Percentiles rank a stretch among this genome's conserved stretches.
Conservation (phyloP, 2,329 filamentous ascomycete genomes). For the Xylaria sp. region DNA sequence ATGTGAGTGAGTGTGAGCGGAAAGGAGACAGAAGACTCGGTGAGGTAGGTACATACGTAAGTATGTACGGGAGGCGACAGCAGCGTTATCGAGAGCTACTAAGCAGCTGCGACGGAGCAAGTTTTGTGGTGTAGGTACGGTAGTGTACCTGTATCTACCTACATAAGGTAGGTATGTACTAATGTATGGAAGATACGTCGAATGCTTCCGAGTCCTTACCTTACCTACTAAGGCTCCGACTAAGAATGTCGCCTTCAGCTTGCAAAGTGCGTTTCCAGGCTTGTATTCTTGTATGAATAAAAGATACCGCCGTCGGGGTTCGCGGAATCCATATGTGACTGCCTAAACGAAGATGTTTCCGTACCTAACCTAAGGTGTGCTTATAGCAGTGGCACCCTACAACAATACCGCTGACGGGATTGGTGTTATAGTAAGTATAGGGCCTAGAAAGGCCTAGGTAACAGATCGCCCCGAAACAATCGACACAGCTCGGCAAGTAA, state of each 20-base stretch:
- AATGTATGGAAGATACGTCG: background rate
- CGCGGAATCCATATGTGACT: conserved; percentile 13
- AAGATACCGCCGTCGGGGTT: conserved; percentile 21
- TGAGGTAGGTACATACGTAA: background rate
- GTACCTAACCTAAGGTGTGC: background rate
- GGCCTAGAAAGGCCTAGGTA: too few species aligned
- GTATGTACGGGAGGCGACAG: conserved; percentile 13
- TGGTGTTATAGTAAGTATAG: too few species aligned
- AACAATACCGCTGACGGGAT: too few species aligned
- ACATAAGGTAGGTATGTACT: background rate
- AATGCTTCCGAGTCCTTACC: too few species aligned
- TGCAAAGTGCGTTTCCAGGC: too few species aligned
- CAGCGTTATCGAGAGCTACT: conserved; percentile 16
- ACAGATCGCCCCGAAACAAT: too few species aligned
- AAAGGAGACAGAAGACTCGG: conserved; percentile 8
- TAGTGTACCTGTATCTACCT: conserved; percentile 3
- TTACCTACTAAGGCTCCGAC: too few species aligned
- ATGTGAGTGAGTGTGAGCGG: background rate
- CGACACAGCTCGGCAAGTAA: background rate
- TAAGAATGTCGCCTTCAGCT: too few species aligned
- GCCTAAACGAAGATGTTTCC: background rate
- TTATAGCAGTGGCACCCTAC: background rate
- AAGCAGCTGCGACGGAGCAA: conserved; percentile 19
- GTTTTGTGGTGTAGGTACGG: background rate
- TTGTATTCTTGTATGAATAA: conserved; percentile 1